phyloP scores from a whole-genome alignment of 108 stramenopile species.

The Pseudonitzschia delicatissima region DNA sequence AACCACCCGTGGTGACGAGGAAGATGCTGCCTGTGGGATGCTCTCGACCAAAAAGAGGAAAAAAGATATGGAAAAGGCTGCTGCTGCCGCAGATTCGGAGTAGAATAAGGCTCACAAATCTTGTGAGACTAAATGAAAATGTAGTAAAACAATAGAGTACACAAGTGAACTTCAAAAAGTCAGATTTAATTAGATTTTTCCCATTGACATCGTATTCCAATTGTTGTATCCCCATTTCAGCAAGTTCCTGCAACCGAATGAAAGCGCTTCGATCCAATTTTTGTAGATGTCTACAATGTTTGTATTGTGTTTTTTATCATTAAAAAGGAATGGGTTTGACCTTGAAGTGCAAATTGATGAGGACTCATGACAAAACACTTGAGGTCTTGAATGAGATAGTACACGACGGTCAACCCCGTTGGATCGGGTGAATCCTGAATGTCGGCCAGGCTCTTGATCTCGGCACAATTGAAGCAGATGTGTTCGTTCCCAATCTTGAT shows the following conservation, averaged over 20 bases:
- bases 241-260: too few species aligned
- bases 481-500: slow-evolving; percentile 83
- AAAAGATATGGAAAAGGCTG: background rate
- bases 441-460: slow-evolving; percentile 76
- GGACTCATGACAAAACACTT: slow-evolving; percentile 76
- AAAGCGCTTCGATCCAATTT: too few species aligned
- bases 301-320: too few species aligned
- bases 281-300: too few species aligned
- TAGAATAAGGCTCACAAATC: too few species aligned
- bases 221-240: too few species aligned
- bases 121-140: too few species aligned
- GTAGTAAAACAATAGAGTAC: too few species aligned
- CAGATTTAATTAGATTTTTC: too few species aligned
- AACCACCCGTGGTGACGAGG: slow-evolving; percentile 83
- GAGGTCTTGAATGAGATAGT: slow-evolving; percentile 87
- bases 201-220: too few species aligned
- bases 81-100: background rate
- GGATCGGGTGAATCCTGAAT: slow-evolving; percentile 79
- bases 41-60: slow-evolving; percentile 54
- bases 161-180: too few species aligned
- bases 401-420: slow-evolving; percentile 70
- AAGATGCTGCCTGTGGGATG: slow-evolving; percentile 86
- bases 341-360: slow-evolving; percentile 89
- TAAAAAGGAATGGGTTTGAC: slow-evolving; percentile 54
- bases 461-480: slow-evolving; percentile 83